phyloP scores from a whole-genome alignment of 768 basidiomycete genomes.

The Trametes villosa region DNA sequence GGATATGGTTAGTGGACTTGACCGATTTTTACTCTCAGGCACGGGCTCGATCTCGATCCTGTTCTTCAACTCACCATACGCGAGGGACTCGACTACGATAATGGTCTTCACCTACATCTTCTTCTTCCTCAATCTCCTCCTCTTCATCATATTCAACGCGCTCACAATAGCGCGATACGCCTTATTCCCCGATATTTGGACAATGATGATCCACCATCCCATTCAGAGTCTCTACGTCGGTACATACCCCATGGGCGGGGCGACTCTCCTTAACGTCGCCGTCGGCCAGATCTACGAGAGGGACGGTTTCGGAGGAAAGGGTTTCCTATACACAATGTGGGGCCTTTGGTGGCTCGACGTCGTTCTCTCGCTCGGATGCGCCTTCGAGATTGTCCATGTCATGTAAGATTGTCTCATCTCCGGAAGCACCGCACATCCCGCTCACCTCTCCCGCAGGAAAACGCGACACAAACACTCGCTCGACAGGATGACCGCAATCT shows the following conservation, averaged over 20 bases:
- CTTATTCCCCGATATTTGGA: slow-evolving; percentile 57
- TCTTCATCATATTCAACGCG: slow-evolving; percentile 55
- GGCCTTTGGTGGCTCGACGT: slow-evolving; percentile 73
- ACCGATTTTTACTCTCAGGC: slow-evolving; percentile 25
- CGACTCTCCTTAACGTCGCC: slow-evolving; percentile 59
- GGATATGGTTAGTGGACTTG: not conserved
- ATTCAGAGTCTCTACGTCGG: slow-evolving; percentile 54
- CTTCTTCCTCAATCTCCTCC: slow-evolving; percentile 60
- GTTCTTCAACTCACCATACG: slow-evolving; percentile 63
- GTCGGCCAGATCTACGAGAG: slow-evolving; percentile 48
- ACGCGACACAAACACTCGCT: slow-evolving; percentile 61
- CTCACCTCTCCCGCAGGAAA: slow-evolving; percentile 45
- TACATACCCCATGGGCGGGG: slow-evolving; percentile 60
- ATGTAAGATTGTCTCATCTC: slow-evolving; percentile 52
- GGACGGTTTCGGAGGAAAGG: slow-evolving; percentile 53
- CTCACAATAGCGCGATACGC: slow-evolving; percentile 55
- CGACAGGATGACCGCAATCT: slow-evolving; percentile 59
- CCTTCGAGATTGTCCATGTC: slow-evolving; percentile 63
- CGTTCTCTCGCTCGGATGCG: slow-evolving; percentile 56
- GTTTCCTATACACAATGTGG: slow-evolving; percentile 62
- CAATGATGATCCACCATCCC: slow-evolving; percentile 51
- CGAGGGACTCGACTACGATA: slow-evolving; percentile 43
- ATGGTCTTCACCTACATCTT: slow-evolving; percentile 49
- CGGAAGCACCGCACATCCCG: not conserved
- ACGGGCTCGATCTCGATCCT: slow-evolving; percentile 60